Conservation (phyloP, 2,329 filamentous ascomycete genomes). For the Phialophora verrucosa region DNA sequence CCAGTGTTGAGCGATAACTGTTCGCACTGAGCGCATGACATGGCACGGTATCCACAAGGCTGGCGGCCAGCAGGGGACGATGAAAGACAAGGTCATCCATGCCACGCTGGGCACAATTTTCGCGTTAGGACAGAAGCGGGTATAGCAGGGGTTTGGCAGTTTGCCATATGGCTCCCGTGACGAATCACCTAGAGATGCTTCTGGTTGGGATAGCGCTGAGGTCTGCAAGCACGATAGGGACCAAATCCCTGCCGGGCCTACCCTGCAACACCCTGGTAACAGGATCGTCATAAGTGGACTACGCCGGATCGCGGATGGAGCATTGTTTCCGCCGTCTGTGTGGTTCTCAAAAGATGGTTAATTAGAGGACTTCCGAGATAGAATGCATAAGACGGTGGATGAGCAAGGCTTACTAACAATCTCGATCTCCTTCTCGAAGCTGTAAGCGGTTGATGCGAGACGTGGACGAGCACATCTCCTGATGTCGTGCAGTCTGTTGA, state of each 20-base stretch:
- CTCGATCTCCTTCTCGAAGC: not conserved
- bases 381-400: not conserved
- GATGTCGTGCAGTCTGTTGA: not conserved
- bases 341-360: not conserved
- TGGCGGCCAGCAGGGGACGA: constrained; percentile 2
- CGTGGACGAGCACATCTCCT: constrained; percentile 2
- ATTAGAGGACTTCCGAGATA: not conserved
- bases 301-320: not conserved
- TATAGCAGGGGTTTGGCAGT: not conserved
- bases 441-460: not conserved
- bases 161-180: not conserved
- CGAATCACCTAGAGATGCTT: constrained; percentile 4
- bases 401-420: not conserved
- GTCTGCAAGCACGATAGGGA: not conserved
- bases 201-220: not conserved
- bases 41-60: constrained; percentile 15
- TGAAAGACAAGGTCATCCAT: constrained; percentile 7
- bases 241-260: not conserved
- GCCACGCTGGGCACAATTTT: not conserved
- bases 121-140: not conserved
- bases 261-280: constrained; percentile 4
- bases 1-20: constrained; percentile 9
- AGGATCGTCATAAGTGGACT: not conserved
- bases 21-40: not conserved
- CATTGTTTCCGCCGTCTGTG: not conserved